Evolutionary conservation across 768 basidiomycete genomes (phyloP), one percentile per base, ranked within the genome.

Genomic region (Rubroboletus satanas): DNA sequence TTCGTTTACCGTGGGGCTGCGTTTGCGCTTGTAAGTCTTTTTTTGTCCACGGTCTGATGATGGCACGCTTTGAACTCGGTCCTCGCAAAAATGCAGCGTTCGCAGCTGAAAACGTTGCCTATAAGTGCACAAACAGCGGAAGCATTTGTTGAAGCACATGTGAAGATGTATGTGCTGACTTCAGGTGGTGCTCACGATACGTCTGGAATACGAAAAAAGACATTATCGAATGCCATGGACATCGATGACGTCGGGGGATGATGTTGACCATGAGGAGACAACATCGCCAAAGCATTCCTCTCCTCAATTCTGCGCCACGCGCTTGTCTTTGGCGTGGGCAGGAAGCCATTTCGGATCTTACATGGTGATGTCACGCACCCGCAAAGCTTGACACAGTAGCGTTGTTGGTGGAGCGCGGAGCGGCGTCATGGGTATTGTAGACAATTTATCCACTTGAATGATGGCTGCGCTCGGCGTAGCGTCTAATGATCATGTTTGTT

Each of bases 21-120:
- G 35, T 78, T 78, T 60, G 73, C 77, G 10, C 57, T 78, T 38
- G 77, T 78, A 43, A 21, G 74, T 66, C 29, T 6, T 39, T 23
- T 44, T 41, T n/a, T 14, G 29, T 43, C 21, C 12, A 14, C 14
- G 18, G 10, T 28, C 11, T 15, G 45, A 17, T 39, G 36, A 4
- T 9, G 9, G 12, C 26, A 36, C 14, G 11, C 26, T 8, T 44
- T 55, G 37, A 57, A 28, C 6, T 38, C 8, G 36, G 38, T 11
- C 9, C 10, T 28, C 17, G 21, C 33, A 3, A 35, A 38, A 33
- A 8, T 28, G 39, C 42, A 70, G 70, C 66, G 76, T 37, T 60
- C 52, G 32, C 65, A 64, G 55, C 65, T 76, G 52, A 69, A 64
- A 26, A 60, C 58, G 9, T 52, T 54, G 32, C 57, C 63, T 18